Conservation (phyloP, 805 yeast genomes). For the Kodamaea hsintzibuensis region DNA sequence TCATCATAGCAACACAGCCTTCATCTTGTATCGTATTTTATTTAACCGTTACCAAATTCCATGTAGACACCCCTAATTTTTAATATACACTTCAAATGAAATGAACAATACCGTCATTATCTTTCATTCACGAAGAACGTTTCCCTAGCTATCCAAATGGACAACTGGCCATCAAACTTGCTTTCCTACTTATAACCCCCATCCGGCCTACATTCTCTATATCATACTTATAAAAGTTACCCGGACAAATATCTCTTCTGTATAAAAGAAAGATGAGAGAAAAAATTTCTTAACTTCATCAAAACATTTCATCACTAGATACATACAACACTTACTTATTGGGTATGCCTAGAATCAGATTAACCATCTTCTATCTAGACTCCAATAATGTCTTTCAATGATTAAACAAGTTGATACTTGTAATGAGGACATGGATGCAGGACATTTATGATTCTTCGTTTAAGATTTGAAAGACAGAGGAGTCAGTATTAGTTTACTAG, state of each 20-base stretch:
- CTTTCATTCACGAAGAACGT: no score
- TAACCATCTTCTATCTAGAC: not conserved
- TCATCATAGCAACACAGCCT: not conserved
- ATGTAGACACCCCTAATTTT: not conserved
- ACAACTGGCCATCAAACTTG: no score
- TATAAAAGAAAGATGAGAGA: not conserved
- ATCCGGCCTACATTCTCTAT: no score
- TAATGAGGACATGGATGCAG: conserved; percentile 77
- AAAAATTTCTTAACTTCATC: not conserved
- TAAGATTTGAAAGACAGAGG: conserved; percentile 43
- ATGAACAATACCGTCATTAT: not conserved
- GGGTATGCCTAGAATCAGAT: conserved; percentile 7
- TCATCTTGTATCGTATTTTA: not conserved
- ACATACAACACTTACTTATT: conserved; percentile 3
- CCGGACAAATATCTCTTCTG: conserved; percentile 1
- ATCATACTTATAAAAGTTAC: no score
- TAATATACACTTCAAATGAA: no score
- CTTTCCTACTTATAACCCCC: no score
- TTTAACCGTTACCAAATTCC: not conserved
- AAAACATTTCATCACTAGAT: not conserved
- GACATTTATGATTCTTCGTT: conserved; percentile 78
- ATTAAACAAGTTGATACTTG: conserved; percentile 30
- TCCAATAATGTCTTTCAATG: conserved; percentile 14
- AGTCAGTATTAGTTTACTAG: not conserved
- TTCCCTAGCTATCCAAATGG: no score